Base-by-base conservation (phyloP, 768 basidiomycete genomes). In the Boletus subparvulus region DNA sequence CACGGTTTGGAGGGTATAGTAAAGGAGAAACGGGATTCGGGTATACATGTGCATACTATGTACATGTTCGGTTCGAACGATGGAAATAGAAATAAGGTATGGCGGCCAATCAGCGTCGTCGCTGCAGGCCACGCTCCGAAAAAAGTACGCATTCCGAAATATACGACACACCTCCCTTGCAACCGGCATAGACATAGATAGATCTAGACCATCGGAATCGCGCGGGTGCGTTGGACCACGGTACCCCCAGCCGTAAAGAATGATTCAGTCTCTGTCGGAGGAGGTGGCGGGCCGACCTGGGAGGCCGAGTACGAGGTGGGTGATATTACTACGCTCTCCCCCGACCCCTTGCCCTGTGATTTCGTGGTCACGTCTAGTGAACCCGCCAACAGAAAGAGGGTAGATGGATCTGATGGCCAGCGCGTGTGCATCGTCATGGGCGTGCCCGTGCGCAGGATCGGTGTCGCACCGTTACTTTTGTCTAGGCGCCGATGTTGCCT, bases 181-280 rank as follows among this genome's bases (percentile, higher is more conserved):
- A 17, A 33, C 7, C 17, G 33, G 45, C 26, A 11, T 21, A 21
- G 21, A 33, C 1, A 21, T 36, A 21, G 8, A 6, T 13, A 4
- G 10, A 49, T 39, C 44, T 60, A 69, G 39, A 69, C 14, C 4
- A 69, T 69, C 8, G 67, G 67, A 52, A 70, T 56, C 19, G 60
- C 21, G 3, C 13, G 66, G 21, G 54, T 48, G 19, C 47, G 58
- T 9, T 51, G 63, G 19, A 10, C 11, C 16, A 24, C 28, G 17
- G 32, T 30, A 19, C 46, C 40, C 17, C 54, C 52, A 2, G 59
- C 45, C 14, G 61, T 59, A 7, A 55, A 40, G 36, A 56, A 55
- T 4, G 66, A 59, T 6, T 24, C 21, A 9, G 54, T 52, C n/a
- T 54, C 66, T n/a, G 59, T 47, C n/a, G 59, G 55, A 5, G 55